Evolutionary conservation across 1,139 yeast species (phyloP), one percentile per base, ranked within the genome.

Genomic region (Blastobotrys capitulatus): DNA sequence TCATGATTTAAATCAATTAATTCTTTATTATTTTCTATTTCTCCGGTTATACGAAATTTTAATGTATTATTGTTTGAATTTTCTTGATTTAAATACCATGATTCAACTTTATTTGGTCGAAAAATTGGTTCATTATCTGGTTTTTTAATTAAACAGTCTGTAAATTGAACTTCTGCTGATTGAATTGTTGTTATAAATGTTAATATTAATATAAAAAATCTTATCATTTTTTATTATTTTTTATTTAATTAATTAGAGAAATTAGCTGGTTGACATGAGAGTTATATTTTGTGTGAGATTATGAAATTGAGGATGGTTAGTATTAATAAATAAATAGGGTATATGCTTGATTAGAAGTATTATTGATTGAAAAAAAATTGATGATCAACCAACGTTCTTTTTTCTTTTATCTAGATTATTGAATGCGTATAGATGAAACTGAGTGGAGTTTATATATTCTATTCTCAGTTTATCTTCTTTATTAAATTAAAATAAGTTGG

Each of bases 1-100:
- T 56, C 51, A 10, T 54, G 50, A 46, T 63, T 55, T 47, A 60
- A 47, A 45, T 65, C 67, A 1, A 45, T 53, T 19, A 64, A 46
- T 26, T 55, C 42, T 37, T 63, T 65, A 20, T 56, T 55, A 4
- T 51, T n/a, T n/a, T n/a, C 42, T 55, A 60, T 61, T 37, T 52
- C 42, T 13, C 68, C 69, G 9, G 41, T 16, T 35, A 64, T 54
- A 1, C 47, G 38, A 31, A 59, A 43, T 32, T 44, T 41, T 41
- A 64, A 44, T 16, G 48, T 39, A 37, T 47, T 50, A 20, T 48
- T 38, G 1, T 44, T 42, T 2, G 42, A 16, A 6, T 27, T 31
- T 9, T 42, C 31, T 18, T 47, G 50, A 20, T 50, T 48, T 12
- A 39, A 25, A 35, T 32, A 50, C 25, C 27, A 42, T 6, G 53